Evolutionary conservation across 352 stramenopile genomes (phyloP).

Genomic region (Phytophthora cactorum): DNA sequence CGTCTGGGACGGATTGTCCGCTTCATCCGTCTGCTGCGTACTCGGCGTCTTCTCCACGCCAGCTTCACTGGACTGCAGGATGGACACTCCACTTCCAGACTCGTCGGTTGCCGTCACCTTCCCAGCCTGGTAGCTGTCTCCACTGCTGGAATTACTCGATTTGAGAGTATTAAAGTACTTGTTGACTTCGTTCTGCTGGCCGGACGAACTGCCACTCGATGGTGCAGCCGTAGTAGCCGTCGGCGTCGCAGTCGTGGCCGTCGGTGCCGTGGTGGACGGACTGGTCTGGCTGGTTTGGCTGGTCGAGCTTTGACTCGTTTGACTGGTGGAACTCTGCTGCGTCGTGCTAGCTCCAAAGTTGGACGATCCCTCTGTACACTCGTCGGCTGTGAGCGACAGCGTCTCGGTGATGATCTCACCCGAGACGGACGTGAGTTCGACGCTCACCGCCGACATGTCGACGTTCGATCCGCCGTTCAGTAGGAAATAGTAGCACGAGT

Average conservation of each 20-base stretch:
- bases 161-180: constrained; percentile 27
- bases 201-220: constrained; percentile 8
- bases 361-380: constrained; percentile 46
- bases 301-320: constrained; percentile 8
- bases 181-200: constrained; percentile 20
- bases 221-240: constrained; percentile 10
- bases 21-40: constrained; percentile 14
- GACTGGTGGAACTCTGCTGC: neutral
- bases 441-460: constrained; percentile 42
- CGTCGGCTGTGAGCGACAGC: constrained; percentile 45
- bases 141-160: constrained; percentile 9
- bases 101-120: constrained; percentile 25
- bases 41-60: constrained; percentile 30
- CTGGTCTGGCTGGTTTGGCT: constrained; percentile 24
- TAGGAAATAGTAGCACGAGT: constrained; percentile 73
- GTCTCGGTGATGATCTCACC: constrained; percentile 63
- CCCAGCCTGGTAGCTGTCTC: constrained; percentile 23
- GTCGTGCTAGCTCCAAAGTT: constrained; percentile 28
- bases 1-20: constrained; percentile 23
- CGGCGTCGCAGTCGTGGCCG: constrained; percentile 5
- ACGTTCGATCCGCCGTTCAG: constrained; percentile 39
- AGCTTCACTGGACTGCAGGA: constrained; percentile 39
- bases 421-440: constrained; percentile 57
- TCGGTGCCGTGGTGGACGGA: constrained; percentile 14
- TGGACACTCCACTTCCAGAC: constrained; percentile 31